These are phyloP conservation scores for Phallus indusiatus DNA, from an alignment of 768 basidiomycete genomes.

Conservation along the genomic window DNA sequence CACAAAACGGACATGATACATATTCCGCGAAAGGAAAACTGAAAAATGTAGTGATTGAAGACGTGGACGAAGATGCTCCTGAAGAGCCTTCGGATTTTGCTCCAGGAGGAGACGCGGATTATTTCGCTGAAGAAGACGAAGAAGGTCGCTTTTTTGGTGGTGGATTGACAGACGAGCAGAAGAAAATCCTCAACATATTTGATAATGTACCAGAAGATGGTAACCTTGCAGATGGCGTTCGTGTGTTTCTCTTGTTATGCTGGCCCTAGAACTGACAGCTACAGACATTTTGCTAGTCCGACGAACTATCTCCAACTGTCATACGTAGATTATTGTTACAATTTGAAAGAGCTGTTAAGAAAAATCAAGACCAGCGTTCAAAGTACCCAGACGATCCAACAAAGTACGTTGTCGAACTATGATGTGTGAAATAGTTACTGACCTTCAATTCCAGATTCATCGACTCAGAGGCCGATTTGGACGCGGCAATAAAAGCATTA, in stretches of 20 bases:
- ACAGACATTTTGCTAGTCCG: constrained; percentile 33
- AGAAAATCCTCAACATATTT: constrained; percentile 92
- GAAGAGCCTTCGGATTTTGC: constrained; percentile 44
- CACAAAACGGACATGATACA: constrained; percentile 1
- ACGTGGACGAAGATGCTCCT: constrained; percentile 36
- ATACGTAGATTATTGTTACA: constrained; percentile 66
- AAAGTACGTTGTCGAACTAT: constrained; percentile 43
- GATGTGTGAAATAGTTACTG: constrained; percentile 7
- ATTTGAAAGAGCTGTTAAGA: constrained; percentile 84
- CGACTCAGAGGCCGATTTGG: constrained; percentile 95
- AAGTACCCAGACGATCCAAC: constrained; percentile 89
- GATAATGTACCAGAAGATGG: constrained; percentile 54
- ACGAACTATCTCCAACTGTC: constrained; percentile 57
- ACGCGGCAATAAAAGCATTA: constrained; percentile 75
- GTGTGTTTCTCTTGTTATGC: constrained; percentile 19
- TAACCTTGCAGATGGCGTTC: constrained; percentile 58
- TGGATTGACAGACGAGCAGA: constrained; percentile 86
- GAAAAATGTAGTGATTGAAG: constrained; percentile 48
- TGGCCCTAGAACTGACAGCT: constrained; percentile 5
- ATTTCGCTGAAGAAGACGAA: constrained; percentile 84
- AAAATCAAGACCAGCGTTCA: constrained; percentile 95
- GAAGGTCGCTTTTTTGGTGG: constrained; percentile 93
- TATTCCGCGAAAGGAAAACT: constrained; percentile 21
- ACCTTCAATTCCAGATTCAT: constrained; percentile 62
- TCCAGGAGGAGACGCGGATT: constrained; percentile 83